Percentiles rank a stretch among this genome's conserved stretches.
Conservation (phyloP, 2,329 filamentous ascomycete genomes). For the Aspergillus piperis region DNA sequence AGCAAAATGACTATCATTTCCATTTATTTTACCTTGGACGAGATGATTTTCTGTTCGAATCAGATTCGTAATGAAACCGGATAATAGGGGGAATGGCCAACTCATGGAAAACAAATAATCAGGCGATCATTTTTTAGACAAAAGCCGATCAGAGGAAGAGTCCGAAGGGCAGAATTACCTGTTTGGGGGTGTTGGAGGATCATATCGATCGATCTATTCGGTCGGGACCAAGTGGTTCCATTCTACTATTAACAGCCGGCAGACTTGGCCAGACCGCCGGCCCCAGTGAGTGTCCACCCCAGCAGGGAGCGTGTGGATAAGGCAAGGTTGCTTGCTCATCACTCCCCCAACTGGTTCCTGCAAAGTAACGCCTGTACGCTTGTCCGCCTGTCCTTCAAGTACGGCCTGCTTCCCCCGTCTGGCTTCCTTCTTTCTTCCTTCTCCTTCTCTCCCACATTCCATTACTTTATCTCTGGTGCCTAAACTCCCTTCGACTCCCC, state of each 20-base stretch:
- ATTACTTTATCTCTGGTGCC: constrained; percentile 1
- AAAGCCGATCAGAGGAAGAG: not conserved
- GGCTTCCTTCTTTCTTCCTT: constrained; percentile 1
- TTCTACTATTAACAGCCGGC: constrained; percentile 19
- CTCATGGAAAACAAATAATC: not conserved
- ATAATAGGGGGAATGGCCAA: not conserved
- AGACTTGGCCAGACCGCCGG: constrained; percentile 23
- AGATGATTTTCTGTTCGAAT: not conserved
- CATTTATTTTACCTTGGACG: too few relatives aligned
- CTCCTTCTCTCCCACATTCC: not conserved
- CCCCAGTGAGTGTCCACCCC: constrained; percentile 10
- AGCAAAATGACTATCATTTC: not conserved
- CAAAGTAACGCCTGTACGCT: not conserved
- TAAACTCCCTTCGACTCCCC: not conserved
- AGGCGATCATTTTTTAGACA: not conserved
- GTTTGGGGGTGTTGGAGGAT: not conserved
- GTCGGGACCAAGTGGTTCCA: constrained; percentile 12
- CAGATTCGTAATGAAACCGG: not conserved
- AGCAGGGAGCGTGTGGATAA: constrained; percentile 9
- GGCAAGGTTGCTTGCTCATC: constrained; percentile 9
- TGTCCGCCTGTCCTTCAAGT: constrained; percentile 14
- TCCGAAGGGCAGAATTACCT: constrained; percentile 2
- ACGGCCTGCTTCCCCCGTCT: constrained; percentile 11
- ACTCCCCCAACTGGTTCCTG: constrained; percentile 19
- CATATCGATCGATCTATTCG: constrained; percentile 14